phyloP scores from a whole-genome alignment of 495 filamentous ascomycete genomes.

The Neurospora sp. region DNA sequence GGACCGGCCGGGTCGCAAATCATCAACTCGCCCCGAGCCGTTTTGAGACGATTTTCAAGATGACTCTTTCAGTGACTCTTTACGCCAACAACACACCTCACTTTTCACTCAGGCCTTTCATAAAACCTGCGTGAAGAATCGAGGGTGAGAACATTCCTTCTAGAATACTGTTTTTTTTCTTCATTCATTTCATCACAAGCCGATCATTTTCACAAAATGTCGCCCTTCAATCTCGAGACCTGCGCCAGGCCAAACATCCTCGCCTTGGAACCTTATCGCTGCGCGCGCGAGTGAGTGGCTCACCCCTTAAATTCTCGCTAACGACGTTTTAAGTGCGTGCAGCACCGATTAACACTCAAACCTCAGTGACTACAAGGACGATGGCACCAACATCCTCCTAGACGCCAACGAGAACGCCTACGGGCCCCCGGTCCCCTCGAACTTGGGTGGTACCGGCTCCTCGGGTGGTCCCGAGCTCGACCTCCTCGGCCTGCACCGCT shows the following conservation, averaged over 20 bases:
- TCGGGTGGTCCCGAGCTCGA: slow-evolving; percentile 41
- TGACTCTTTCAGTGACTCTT: neutral
- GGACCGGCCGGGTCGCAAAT: neutral
- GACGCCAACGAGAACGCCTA: slow-evolving; percentile 98
- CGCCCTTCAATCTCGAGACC: slow-evolving; percentile 61
- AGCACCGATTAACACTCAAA: slow-evolving; percentile 19
- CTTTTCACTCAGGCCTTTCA: neutral
- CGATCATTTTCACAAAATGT: slow-evolving; percentile 21
- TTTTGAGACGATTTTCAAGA: neutral
- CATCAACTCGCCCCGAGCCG: neutral
- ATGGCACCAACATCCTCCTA: slow-evolving; percentile 91
- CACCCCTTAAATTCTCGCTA: neutral
- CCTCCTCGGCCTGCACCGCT: slow-evolving; percentile 74
- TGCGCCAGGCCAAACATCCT: slow-evolving; percentile 81
- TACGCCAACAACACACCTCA: neutral
- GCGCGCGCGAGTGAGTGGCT: slow-evolving; percentile 62
- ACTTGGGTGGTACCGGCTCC: slow-evolving; percentile 9
- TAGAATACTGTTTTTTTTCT: neutral
- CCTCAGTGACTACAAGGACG: slow-evolving; percentile 92
- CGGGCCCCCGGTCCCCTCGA: slow-evolving; percentile 52
- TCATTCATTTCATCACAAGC: neutral
- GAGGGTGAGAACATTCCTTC: neutral
- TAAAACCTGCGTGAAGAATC: neutral
- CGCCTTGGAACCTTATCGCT: slow-evolving; percentile 71
- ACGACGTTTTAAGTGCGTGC: too few relatives aligned